A percentile compares a stretch with the other conserved stretches of the same genome.
Evolutionary conservation across 805 yeast species (phyloP).

Genomic region (Candida wancherniae): DNA sequence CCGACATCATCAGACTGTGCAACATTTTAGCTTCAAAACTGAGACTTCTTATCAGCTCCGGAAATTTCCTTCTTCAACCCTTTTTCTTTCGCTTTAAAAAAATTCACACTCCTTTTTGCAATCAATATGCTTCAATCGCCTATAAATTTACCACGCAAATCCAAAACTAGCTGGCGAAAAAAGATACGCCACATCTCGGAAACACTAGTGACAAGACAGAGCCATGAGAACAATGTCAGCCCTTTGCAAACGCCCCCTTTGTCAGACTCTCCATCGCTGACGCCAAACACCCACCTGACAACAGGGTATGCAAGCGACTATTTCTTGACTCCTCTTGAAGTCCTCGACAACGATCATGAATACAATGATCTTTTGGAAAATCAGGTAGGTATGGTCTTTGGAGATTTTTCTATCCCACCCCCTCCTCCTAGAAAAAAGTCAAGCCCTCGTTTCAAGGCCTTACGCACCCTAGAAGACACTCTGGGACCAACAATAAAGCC

Average conservation of each 20-base stretch:
- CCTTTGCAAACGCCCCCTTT: slow-evolving; percentile 10
- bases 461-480: slow-evolving; percentile 1
- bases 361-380: slow-evolving; percentile 11
- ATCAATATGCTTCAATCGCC: slow-evolving; percentile 8
- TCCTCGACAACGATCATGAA: slow-evolving; percentile 12
- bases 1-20: no score
- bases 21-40: no score
- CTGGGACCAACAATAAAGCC: slow-evolving; percentile 11
- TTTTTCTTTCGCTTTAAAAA: no score
- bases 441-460: neutral
- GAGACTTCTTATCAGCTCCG: no score
- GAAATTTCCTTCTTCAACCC: no score
- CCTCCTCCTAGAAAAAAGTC: slow-evolving; percentile 14
- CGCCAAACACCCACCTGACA: slow-evolving; percentile 8
- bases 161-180: slow-evolving; percentile 9
- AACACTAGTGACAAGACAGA: no score
- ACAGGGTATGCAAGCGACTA: slow-evolving; percentile 4
- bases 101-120: neutral
- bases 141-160: slow-evolving; percentile 2
- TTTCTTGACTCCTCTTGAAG: slow-evolving; percentile 16
- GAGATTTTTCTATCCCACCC: slow-evolving; percentile 15
- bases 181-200: slow-evolving; percentile 9
- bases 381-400: slow-evolving; percentile 11
- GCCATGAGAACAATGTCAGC: slow-evolving; percentile 5
- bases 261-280: slow-evolving; percentile 12